Percentiles rank a stretch among this genome's conserved stretches.
Evolutionary conservation across 495 filamentous ascomycete genomes (phyloP).

Genomic region (Clohesyomyces aquaticus): DNA sequence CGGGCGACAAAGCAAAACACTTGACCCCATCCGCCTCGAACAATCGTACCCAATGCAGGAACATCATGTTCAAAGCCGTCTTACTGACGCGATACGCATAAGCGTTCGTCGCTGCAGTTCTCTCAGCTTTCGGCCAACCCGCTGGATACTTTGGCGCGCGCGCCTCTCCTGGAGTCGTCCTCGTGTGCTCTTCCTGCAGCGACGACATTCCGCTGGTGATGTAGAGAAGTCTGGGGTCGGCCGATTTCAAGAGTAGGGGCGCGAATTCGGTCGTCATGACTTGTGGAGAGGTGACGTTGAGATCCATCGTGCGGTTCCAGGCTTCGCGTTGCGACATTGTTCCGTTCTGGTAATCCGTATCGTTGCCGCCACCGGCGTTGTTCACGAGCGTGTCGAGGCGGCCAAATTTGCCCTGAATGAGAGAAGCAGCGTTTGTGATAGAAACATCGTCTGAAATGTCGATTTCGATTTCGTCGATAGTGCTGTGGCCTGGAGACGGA

Average conservation of each 20-base stretch:
- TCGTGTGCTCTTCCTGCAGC: slow-evolving; percentile 44
- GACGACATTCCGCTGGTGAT: slow-evolving; percentile 53
- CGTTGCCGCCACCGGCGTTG: slow-evolving; percentile 29
- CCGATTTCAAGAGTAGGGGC: slow-evolving; percentile 53
- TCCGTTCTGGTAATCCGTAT: slow-evolving; percentile 9
- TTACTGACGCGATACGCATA: slow-evolving; percentile 59
- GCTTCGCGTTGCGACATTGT: slow-evolving; percentile 48
- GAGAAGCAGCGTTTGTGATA: slow-evolving; percentile 50
- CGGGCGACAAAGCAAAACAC: slow-evolving; percentile 59
- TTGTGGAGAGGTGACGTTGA: slow-evolving; percentile 59
- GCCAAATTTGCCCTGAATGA: slow-evolving; percentile 48
- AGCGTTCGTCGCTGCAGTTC: slow-evolving; percentile 9
- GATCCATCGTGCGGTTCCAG: slow-evolving; percentile 60
- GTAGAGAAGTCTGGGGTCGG: slow-evolving; percentile 52
- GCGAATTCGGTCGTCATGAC: slow-evolving; percentile 53
- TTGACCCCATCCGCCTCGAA: slow-evolving; percentile 65
- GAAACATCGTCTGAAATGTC: slow-evolving; percentile 60
- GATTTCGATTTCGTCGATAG: slow-evolving; percentile 49
- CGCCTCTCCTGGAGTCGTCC: slow-evolving; percentile 35
- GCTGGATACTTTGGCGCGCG: slow-evolving; percentile 48
- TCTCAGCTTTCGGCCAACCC: slow-evolving; percentile 54
- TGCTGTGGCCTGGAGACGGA: slow-evolving; percentile 45
- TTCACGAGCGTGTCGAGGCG: slow-evolving; percentile 52
- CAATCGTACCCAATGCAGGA: slow-evolving; percentile 59
- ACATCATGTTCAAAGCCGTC: slow-evolving; percentile 68